A percentile compares a stretch with the other conserved stretches of the same genome.
Evolutionary conservation across 306 rosid species (phyloP).

Genomic region (Malus domestica): ASM211411v1 NC_041803.1:24311501-24312000

Average conservation of each 20-base stretch:
- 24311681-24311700: constrained; percentile 18
- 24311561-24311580: constrained; percentile 15
- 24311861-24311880: constrained; percentile 48
- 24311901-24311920: constrained; percentile 28
- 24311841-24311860: constrained; percentile 60
- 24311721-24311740: constrained; percentile 13
- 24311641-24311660: constrained; percentile 53
- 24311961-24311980: constrained; percentile 31
- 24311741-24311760: constrained; percentile 17
- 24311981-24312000: background rate
- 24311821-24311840: constrained; percentile 61
- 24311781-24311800: constrained; percentile 32
- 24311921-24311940: constrained; percentile 28
- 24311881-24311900: constrained; percentile 62
- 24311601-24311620: background rate
- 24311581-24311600: background rate
- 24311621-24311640: constrained; percentile 39
- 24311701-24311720: constrained; percentile 28
- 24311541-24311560: constrained; percentile 11
- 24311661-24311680: constrained; percentile 34
- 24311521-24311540: background rate
- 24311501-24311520: background rate
- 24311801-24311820: constrained; percentile 6
- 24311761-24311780: constrained; percentile 34
- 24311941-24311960: constrained; percentile 23